Percentiles rank a stretch among this genome's conserved stretches.
phyloP scores from a whole-genome alignment of 805 yeast species.

The Schizosaccharomyces lindneri region DNA sequence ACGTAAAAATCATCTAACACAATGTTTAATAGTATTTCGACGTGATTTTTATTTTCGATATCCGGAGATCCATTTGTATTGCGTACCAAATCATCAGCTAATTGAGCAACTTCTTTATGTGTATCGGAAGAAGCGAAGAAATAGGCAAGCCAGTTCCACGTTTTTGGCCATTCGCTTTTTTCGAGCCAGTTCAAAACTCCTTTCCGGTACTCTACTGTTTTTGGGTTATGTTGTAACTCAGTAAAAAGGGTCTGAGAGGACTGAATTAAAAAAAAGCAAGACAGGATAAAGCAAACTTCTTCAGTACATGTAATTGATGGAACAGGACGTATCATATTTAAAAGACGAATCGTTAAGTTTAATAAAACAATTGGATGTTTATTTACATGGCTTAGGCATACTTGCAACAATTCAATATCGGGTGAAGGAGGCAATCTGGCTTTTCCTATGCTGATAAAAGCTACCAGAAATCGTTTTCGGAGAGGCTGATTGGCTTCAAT shows the following conservation, averaged over 20 bases:
- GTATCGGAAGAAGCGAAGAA: background rate
- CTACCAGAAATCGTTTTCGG: background rate
- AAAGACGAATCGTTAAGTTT: background rate
- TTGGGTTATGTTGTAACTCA: background rate
- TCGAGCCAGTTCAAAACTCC: background rate
- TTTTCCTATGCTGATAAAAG: background rate
- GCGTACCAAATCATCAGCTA: background rate
- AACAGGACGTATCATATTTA: background rate
- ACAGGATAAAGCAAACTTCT: background rate
- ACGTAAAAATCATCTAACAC: background rate
- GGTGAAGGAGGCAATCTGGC: background rate
- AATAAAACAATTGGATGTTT: background rate
- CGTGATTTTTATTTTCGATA: background rate
- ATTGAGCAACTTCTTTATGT: background rate
- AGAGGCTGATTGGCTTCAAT: background rate
- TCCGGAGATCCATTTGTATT: background rate
- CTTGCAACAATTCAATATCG: background rate
- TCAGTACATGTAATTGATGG: background rate
- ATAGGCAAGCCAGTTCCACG: background rate
- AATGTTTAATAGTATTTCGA: background rate
- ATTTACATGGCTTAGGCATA: background rate
- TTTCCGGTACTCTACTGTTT: background rate
- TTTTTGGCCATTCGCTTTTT: background rate
- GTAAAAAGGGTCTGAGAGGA: background rate
- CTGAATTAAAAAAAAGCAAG: background rate